These are phyloP conservation scores for Begonia loranthoides DNA, from an alignment of 306 rosid species.

Conservation along the genomic window DNA sequence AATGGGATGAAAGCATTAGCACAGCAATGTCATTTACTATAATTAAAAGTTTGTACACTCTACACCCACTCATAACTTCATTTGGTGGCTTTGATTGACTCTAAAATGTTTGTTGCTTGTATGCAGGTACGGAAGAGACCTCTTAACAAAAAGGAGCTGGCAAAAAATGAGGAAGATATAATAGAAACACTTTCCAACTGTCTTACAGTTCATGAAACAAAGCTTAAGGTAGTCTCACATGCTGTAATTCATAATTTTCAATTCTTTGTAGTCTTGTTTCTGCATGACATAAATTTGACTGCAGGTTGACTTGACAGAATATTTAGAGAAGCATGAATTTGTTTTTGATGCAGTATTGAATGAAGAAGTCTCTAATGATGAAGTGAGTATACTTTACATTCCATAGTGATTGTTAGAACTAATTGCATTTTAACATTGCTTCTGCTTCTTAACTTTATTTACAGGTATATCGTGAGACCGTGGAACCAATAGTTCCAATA, in stretches of 20 bases:
- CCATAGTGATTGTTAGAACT: slow-evolving; percentile 3
- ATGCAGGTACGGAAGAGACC: slow-evolving; percentile 98
- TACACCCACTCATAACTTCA: not conserved
- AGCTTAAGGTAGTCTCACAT: slow-evolving; percentile 48
- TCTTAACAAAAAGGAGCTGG: slow-evolving; percentile 80
- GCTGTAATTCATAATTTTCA: too few species aligned
- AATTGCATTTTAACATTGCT: not conserved
- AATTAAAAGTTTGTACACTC: too few species aligned
- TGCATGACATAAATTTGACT: slow-evolving; percentile 3
- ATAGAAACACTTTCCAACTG: slow-evolving; percentile 68
- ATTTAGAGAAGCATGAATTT: slow-evolving; percentile 87
- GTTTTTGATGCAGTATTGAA: slow-evolving; percentile 94
- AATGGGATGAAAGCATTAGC: too few species aligned
- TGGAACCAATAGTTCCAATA: slow-evolving; percentile 97
- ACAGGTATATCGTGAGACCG: slow-evolving; percentile 93
- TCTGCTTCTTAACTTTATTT: slow-evolving; percentile 1
- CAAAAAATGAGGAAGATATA: slow-evolving; percentile 92
- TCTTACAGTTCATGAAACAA: slow-evolving; percentile 87
- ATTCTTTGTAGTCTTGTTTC: too few species aligned
- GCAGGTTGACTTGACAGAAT: slow-evolving; percentile 90
- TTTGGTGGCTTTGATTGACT: not conserved
- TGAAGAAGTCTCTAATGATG: slow-evolving; percentile 95
- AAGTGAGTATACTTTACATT: slow-evolving; percentile 34
- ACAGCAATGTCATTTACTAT: too few species aligned
- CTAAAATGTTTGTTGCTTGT: slow-evolving; percentile 4